These are phyloP conservation scores for Diaporthe amygdali DNA, from an alignment of 2,329 filamentous ascomycete species.

Conservation along the genomic window DNA sequence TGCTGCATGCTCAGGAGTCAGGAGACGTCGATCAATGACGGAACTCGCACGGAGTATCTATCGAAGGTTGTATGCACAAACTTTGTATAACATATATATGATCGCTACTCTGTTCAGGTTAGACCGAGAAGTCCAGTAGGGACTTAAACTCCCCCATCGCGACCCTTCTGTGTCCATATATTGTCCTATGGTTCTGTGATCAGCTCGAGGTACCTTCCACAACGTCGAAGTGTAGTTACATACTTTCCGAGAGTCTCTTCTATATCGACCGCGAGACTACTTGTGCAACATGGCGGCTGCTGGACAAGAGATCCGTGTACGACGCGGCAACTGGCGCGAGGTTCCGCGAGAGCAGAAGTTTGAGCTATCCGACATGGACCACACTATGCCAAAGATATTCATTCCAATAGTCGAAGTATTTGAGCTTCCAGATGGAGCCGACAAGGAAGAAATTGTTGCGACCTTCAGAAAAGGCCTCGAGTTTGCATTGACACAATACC, in stretches of 20 bases:
- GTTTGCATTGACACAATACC: conserved; percentile 1
- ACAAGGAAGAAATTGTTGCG: not conserved
- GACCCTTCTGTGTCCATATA: not conserved
- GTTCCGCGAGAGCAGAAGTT: not conserved
- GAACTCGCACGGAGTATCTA: not conserved
- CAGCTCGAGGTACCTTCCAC: not conserved
- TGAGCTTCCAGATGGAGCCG: not conserved
- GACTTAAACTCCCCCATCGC: not conserved
- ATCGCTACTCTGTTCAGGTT: not conserved
- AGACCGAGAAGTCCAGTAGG: not conserved
- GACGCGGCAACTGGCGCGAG: not conserved
- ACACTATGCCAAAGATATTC: conserved; percentile 8
- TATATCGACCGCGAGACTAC: not conserved
- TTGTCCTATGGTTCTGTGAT: not conserved
- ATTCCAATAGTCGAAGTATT: conserved; percentile 2
- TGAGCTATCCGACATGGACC: conserved; percentile 7
- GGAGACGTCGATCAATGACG: not conserved
- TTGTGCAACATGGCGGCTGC: not conserved
- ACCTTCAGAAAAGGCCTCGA: not conserved
- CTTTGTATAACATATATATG: not conserved
- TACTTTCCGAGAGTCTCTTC: not conserved
- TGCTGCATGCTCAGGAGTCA: not conserved
- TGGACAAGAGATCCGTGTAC: not conserved
- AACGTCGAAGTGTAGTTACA: not conserved
- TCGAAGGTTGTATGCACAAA: not conserved